phyloP scores from a whole-genome alignment of 1,284 basidiomycete genomes.

The Sparassis latifolia region DNA sequence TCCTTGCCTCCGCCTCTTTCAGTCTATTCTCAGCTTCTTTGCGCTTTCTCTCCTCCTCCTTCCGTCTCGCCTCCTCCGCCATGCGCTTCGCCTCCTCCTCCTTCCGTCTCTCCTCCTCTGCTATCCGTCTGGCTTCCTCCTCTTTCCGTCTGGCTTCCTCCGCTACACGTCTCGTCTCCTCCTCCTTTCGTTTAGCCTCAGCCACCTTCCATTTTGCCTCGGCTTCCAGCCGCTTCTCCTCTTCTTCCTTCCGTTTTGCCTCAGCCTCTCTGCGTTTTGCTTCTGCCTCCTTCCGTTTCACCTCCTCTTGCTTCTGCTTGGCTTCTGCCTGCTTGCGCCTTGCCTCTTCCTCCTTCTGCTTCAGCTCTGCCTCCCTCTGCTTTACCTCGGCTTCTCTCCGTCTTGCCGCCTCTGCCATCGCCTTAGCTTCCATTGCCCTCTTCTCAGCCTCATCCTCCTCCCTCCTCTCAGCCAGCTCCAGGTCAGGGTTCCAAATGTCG shows the following conservation, averaged over 20 bases:
- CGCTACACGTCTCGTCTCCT: constrained; percentile 17
- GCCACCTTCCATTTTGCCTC: constrained; percentile 17
- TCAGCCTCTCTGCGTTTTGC: constrained; percentile 23
- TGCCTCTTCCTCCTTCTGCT: constrained; percentile 20
- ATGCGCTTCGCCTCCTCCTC: constrained; percentile 17
- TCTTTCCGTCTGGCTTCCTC: constrained; percentile 17
- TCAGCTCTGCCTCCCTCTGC: constrained; percentile 16
- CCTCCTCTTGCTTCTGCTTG: constrained; percentile 20
- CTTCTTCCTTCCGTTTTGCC: constrained; percentile 22
- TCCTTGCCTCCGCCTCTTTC: constrained; percentile 19
- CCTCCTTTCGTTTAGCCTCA: constrained; percentile 16
- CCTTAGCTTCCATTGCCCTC: constrained; percentile 12
- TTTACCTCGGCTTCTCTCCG: constrained; percentile 16
- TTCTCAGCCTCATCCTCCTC: constrained; percentile 9
- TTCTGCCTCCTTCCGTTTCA: constrained; percentile 22
- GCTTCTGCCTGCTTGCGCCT: constrained; percentile 20
- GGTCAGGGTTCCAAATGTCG: too few species aligned
- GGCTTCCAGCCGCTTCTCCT: constrained; percentile 22
- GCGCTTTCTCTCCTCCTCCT: constrained; percentile 18
- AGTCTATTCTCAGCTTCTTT: constrained; percentile 25
- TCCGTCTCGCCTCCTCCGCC: constrained; percentile 12
- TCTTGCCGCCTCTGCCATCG: constrained; percentile 10
- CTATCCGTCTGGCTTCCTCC: constrained; percentile 19
- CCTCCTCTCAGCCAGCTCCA: too few species aligned
- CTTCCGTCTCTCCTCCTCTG: constrained; percentile 24